Conservation (phyloP, 2,329 filamentous ascomycete species). For the Hirsutella minnesotensis region DNA sequence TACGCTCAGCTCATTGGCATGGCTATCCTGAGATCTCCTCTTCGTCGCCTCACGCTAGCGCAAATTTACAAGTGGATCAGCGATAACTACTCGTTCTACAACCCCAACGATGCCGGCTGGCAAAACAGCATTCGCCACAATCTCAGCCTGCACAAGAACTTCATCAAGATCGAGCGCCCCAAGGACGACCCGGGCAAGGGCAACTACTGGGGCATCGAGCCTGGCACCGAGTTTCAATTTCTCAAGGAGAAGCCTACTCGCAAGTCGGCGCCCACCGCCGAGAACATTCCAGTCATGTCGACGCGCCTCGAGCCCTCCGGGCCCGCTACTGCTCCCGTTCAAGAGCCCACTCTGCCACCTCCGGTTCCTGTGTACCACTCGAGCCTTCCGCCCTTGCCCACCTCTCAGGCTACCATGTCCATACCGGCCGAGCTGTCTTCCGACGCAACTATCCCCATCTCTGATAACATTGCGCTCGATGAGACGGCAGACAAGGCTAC, state of each 20-base stretch:
- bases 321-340: constrained; percentile 24
- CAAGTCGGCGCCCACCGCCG: constrained; percentile 42
- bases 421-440: constrained; percentile 54
- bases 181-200: constrained; percentile 97
- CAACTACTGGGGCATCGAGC: constrained; percentile 90
- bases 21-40: constrained; percentile 81
- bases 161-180: constrained; percentile 87
- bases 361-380: constrained; percentile 24
- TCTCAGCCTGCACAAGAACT: constrained; percentile 90
- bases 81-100: constrained; percentile 86
- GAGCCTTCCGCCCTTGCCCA: constrained; percentile 27
- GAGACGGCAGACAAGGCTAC: constrained; percentile 30
- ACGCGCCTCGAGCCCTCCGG: constrained; percentile 40
- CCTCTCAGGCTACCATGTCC: constrained; percentile 23
- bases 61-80: constrained; percentile 99
- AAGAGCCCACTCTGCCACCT: constrained; percentile 37
- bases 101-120: constrained; percentile 77
- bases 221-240: constrained; percentile 82
- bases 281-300: constrained; percentile 47
- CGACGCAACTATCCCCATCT: constrained; percentile 65
- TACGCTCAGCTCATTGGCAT: constrained; percentile 94
- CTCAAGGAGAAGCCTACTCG: constrained; percentile 72
- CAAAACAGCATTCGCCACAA: constrained; percentile 99
- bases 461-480: constrained; percentile 48
- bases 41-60: constrained; percentile 73